These are phyloP conservation scores for Gautieria morchelliformis DNA, from an alignment of 768 basidiomycete species.

Conservation along the genomic window DNA sequence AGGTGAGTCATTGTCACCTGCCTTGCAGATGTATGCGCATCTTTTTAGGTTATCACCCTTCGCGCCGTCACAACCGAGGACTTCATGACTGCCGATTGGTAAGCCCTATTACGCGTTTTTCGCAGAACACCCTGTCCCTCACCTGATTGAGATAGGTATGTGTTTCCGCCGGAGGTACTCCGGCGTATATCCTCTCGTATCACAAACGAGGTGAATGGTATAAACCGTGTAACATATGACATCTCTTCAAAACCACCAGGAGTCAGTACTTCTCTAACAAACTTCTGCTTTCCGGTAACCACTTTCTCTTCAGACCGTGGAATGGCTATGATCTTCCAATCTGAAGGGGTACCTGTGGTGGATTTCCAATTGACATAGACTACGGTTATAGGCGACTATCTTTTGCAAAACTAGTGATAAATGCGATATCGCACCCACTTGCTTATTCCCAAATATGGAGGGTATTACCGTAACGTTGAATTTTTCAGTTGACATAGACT, in stretches of 20 bases:
- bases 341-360: background rate
- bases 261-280: conserved; percentile 32
- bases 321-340: conserved; percentile 18
- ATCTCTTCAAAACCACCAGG: conserved; percentile 97
- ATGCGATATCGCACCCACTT: too few relatives aligned
- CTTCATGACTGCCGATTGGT: conserved; percentile 99
- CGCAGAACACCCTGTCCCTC: conserved; percentile 2
- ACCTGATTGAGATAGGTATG: conserved; percentile 55
- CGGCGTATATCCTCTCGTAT: conserved; percentile 91
- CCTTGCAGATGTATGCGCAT: background rate
- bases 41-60: conserved; percentile 71
- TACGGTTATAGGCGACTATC: too few relatives aligned
- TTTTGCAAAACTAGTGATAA: background rate
- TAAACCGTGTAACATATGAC: conserved; percentile 93
- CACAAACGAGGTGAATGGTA: conserved; percentile 94
- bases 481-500: background rate
- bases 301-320: conserved; percentile 19
- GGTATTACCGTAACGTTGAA: too few relatives aligned
- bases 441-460: too few relatives aligned
- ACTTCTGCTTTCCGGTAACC: conserved; percentile 8
- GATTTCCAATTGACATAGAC: background rate
- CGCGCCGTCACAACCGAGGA: conserved; percentile 97
- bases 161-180: conserved; percentile 88
- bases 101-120: conserved; percentile 18
- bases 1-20: conserved; percentile 33